Evolutionary conservation across 2,329 filamentous ascomycete genomes (phyloP), one percentile per base, ranked within the genome.

Genomic region (Emergomyces africanus): DNA sequence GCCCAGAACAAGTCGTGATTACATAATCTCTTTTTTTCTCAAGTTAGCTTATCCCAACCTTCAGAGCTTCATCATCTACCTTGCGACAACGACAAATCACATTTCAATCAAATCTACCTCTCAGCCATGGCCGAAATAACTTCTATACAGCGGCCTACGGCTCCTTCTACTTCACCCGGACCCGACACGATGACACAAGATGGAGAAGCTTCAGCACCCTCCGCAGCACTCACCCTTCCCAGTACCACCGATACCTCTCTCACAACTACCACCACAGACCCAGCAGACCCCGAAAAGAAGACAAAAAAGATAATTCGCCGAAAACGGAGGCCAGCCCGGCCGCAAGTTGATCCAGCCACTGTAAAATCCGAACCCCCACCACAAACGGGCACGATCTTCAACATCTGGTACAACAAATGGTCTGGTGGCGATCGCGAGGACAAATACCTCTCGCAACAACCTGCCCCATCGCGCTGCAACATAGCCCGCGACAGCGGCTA

Each of bases 401-500:
- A 99, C 74, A 95, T 95, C 69, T 96, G 91, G 92, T 96, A 96
- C 77, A 96, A 96, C 78, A 97, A 96, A 75, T 97, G 92, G 91
- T 88, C 86, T 0, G 94, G 94, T 65, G 94, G 94, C 68, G 94
- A 99, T 74, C 84, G 90, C 61, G 92, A 97, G 70, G 90, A 95
- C 77, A 90, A 91, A 66, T 90, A 92, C 69, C 81, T 90, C 3
- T 89, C 87, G 41, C 87, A 96, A 70, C 88, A 86, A 25, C 83
- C 86, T 15, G 92, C 94, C 3, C 85, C 87, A 64, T 87, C 87
- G 2, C 88, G 95, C 59, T 97, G 94, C 79, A 94, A 91, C 70
- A 79, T 99, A 61, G 86, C 86, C 1, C 83, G 81, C 62, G 94
- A 94, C 70, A 83, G 80, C 59, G 89, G 89, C 48, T 94, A 87